Base-by-base conservation (phyloP, 306 rosid species). In the Citrullus mucosospermus region DNA sequence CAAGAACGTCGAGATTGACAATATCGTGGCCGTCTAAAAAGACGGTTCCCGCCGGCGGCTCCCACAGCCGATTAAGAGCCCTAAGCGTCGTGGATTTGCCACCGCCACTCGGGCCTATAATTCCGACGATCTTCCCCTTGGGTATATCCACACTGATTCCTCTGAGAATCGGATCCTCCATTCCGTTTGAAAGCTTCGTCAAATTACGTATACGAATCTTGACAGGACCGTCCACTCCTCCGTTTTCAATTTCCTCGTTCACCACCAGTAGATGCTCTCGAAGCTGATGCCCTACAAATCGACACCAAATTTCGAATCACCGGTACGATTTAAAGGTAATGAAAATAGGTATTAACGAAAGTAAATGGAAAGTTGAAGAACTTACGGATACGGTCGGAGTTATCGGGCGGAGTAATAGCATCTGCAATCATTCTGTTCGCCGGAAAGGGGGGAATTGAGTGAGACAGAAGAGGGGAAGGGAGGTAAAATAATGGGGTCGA, bases 51-150 rank as follows among this genome's bases (percentile, higher is more conserved):
- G 84, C 58, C 22, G 93, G 88, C 10, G 98, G 97, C 80, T 92
- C 98, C 98, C 98, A 94, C 66, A 94, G 89, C 74, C 97, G 91
- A 81, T 95, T 91, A 43, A 95, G 80, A 6, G 97, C 93, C 50
- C 96, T 88, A 39, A 95, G 77, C 75, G 90, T 79, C 69, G 97
- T 92, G 20, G 97, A 92, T 77, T 95, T 95, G n/a, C 97, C 98
- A 65, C 98, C 88, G 1, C 97, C 97, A 36, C 97, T 95, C n/a
- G 98, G 98, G 3, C 97, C 98, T 1, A 92, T 88, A 86, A 94
- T 58, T 10, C 98, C 96, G 0, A 94, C 85, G 62, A 92, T 84
- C 36, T 67, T 79, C 39, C 93, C 98, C 78, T 80, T 88, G 0
- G 95, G 97, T 11, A 92, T 76, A 25, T 88, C 86, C 36, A 94